These are phyloP conservation scores for Botrytis aclada DNA, from an alignment of 2,329 filamentous ascomycete species.

Conservation along the genomic window DNA sequence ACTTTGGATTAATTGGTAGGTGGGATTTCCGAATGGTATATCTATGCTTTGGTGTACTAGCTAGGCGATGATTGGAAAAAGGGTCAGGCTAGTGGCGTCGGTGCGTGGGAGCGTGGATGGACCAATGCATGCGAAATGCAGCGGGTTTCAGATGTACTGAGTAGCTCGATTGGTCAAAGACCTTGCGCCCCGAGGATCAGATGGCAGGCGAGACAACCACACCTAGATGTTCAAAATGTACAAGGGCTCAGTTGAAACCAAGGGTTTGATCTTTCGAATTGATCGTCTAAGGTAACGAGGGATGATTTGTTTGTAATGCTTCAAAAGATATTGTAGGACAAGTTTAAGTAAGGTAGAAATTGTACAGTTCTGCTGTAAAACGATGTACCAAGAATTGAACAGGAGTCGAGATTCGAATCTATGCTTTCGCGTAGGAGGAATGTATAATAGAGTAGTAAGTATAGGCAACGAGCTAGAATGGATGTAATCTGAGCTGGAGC, in stretches of 20 bases:
- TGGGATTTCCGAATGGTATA: neutral
- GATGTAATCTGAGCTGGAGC: conserved; percentile 2
- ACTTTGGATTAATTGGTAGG: conserved; percentile 2
- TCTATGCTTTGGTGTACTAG: neutral
- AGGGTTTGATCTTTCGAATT: neutral
- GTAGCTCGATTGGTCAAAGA: neutral
- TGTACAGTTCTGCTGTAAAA: neutral
- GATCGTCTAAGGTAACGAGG: neutral
- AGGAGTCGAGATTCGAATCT: conserved; percentile 12
- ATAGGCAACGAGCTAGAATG: conserved; percentile 9
- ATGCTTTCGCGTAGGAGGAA: neutral
- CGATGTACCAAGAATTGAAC: conserved; percentile 1
- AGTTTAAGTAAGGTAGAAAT: neutral
- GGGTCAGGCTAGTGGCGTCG: conserved; percentile 16
- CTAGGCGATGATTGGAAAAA: conserved; percentile 8
- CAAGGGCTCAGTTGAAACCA: conserved; percentile 16
- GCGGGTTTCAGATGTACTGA: conserved; percentile 18
- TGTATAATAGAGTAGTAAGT: neutral
- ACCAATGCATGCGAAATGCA: conserved; percentile 8
- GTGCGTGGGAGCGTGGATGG: conserved; percentile 10
- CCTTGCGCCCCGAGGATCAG: conserved; percentile 20
- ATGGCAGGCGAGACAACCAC: conserved; percentile 16
- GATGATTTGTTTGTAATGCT: conserved; percentile 14
- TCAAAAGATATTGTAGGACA: conserved; percentile 5
- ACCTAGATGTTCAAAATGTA: neutral